Evolutionary conservation across 2,329 filamentous ascomycete genomes (phyloP).

Genomic region (Alternaria sp.): DNA sequence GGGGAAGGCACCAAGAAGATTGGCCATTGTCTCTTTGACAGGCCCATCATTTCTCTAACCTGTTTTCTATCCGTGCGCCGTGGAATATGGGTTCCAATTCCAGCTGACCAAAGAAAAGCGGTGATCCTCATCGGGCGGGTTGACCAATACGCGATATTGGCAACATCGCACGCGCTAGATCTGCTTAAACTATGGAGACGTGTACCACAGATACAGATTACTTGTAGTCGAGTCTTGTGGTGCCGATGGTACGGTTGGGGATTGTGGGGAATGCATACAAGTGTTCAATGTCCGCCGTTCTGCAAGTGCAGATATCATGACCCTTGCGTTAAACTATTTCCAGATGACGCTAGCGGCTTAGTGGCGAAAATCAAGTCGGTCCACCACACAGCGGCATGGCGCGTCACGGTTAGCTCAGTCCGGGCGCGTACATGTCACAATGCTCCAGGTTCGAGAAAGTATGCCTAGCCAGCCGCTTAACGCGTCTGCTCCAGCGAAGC

Average conservation of each 20-base stretch:
- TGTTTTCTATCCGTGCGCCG: neutral
- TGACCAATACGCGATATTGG: neutral
- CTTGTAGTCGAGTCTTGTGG: neutral
- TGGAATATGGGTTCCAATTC: neutral
- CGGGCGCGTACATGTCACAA: neutral
- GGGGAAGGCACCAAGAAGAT: slow-evolving; percentile 6
- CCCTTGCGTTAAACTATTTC: slow-evolving; percentile 2
- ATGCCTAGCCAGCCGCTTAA: neutral
- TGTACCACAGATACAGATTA: no score
- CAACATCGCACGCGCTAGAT: slow-evolving; percentile 1
- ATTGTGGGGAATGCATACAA: neutral
- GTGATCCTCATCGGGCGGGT: slow-evolving; percentile 9
- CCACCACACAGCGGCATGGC: slow-evolving; percentile 1
- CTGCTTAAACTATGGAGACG: neutral
- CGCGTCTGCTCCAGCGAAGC: neutral
- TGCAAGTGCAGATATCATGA: neutral
- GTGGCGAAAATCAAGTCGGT: slow-evolving; percentile 1
- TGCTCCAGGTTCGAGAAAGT: neutral
- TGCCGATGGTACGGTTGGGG: neutral
- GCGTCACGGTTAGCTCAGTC: neutral
- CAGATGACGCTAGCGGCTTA: neutral
- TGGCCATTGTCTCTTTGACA: slow-evolving; percentile 13
- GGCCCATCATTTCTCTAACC: slow-evolving; percentile 3
- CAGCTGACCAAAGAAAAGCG: neutral
- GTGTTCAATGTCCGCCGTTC: neutral